These are phyloP conservation scores for Austroboletus olivaceoglutinosus DNA, from an alignment of 1,284 basidiomycete species.

Conservation along the genomic window DNA sequence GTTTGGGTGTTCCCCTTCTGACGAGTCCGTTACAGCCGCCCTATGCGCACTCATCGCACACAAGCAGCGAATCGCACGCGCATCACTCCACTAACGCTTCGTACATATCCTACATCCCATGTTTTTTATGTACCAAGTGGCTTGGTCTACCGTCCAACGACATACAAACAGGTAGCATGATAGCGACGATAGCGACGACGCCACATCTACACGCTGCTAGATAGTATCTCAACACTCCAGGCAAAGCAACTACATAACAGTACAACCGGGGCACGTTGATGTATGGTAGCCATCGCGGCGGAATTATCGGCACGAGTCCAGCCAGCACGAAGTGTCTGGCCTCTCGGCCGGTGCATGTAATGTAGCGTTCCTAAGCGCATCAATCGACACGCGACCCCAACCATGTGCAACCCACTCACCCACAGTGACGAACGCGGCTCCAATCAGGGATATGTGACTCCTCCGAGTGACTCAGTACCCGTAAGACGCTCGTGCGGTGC, in stretches of 20 bases:
- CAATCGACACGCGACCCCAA: background rate
- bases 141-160: constrained; percentile 14
- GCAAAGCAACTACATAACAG: constrained; percentile 11
- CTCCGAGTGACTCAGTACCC: constrained; percentile 26
- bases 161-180: constrained; percentile 19
- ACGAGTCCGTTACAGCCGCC: constrained; percentile 52
- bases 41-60: constrained; percentile 59
- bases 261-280: constrained; percentile 8
- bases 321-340: constrained; percentile 24
- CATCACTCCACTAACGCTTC: background rate
- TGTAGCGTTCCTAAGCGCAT: constrained; percentile 15
- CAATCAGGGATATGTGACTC: background rate
- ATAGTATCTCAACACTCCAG: constrained; percentile 2
- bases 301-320: constrained; percentile 18
- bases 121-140: constrained; percentile 14
- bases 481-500: constrained; percentile 32
- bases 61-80: constrained; percentile 18
- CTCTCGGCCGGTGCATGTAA: constrained; percentile 16
- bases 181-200: constrained; percentile 18
- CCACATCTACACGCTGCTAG: constrained; percentile 3
- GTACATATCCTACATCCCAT: constrained; percentile 36
- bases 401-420: constrained; percentile 13
- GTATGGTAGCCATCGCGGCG: constrained; percentile 11
- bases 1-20: background rate
- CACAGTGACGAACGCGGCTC: constrained; percentile 9